phyloP scores from a whole-genome alignment of 176 grass and related monocot species.

The Alopecurus myosuroides region DNA sequence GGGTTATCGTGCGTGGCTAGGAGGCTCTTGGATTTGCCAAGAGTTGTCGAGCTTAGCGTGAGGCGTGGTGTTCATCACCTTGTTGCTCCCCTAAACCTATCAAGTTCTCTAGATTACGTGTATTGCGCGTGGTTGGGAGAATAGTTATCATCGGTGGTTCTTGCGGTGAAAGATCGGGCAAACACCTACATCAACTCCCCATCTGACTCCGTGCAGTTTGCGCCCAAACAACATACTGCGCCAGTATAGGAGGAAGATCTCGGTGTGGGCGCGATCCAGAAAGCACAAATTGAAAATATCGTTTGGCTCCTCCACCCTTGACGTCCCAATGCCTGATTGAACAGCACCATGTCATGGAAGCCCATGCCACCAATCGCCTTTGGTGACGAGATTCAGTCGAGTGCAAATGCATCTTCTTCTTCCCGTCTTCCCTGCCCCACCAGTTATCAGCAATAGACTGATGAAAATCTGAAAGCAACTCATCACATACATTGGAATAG shows the following conservation, averaged over 20 bases:
- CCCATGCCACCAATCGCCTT: not conserved
- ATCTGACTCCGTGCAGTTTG: not conserved
- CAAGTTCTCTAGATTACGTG: too few relatives aligned
- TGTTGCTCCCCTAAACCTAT: too few relatives aligned
- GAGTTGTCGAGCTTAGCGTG: too few relatives aligned
- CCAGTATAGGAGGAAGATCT: not conserved
- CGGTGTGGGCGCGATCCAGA: not conserved
- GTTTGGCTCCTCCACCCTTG: not conserved
- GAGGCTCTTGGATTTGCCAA: too few relatives aligned
- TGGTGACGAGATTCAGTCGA: not conserved
- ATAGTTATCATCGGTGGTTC: too few relatives aligned
- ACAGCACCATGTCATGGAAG: not conserved
- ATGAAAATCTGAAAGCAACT: not conserved
- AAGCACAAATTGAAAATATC: not conserved
- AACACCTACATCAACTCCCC: not conserved
- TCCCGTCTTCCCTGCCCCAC: not conserved
- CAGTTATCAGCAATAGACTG: not conserved
- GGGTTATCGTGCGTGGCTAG: too few relatives aligned
- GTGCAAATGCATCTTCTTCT: not conserved
- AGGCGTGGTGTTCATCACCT: too few relatives aligned
- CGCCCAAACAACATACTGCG: not conserved
- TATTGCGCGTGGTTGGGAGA: too few relatives aligned
- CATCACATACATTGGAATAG: not conserved
- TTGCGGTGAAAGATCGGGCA: too few relatives aligned
- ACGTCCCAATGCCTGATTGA: not conserved